Conservation (phyloP, 2,329 filamentous ascomycete species). For the Lasiodiplodia gonubiensis region DNA sequence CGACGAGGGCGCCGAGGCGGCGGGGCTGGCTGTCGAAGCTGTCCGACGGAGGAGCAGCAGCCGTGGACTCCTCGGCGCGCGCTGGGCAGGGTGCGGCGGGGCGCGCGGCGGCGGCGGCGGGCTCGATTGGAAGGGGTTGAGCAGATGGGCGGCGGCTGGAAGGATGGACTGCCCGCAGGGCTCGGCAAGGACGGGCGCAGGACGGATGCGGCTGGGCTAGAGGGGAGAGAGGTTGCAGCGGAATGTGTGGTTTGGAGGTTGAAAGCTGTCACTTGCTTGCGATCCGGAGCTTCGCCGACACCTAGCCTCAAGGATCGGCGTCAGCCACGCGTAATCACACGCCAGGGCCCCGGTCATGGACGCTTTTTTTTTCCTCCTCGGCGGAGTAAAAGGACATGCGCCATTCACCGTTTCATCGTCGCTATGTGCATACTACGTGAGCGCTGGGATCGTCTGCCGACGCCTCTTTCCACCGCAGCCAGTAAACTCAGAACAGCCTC, state of each 20-base stretch:
- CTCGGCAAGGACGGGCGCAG: not conserved
- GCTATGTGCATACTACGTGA: slow-evolving; percentile 24
- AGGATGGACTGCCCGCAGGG: not conserved
- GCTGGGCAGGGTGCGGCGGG: slow-evolving; percentile 1
- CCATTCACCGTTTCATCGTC: slow-evolving; percentile 26
- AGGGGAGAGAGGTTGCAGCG: not conserved
- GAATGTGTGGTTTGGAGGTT: slow-evolving; percentile 15
- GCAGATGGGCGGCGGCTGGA: not conserved
- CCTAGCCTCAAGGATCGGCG: slow-evolving; percentile 25
- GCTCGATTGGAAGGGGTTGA: not conserved
- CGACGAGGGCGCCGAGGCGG: not conserved
- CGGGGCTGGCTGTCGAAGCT: not conserved
- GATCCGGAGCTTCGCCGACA: slow-evolving; percentile 25
- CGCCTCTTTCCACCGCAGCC: slow-evolving; percentile 15
- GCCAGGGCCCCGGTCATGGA: slow-evolving; percentile 1
- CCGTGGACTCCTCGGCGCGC: slow-evolving; percentile 27
- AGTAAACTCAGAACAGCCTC: slow-evolving; percentile 31
- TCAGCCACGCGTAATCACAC: slow-evolving; percentile 26
- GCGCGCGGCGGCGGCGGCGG: not conserved
- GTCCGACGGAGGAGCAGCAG: slow-evolving; percentile 20
- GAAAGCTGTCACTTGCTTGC: slow-evolving; percentile 27
- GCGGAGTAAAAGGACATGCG: slow-evolving; percentile 6
- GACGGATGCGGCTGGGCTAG: slow-evolving; percentile 1
- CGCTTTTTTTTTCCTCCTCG: not conserved
- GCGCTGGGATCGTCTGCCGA: slow-evolving; percentile 12